Evolutionary conservation across 2,329 filamentous ascomycete genomes (phyloP).

Genomic region (Myriangium duriaei): DNA sequence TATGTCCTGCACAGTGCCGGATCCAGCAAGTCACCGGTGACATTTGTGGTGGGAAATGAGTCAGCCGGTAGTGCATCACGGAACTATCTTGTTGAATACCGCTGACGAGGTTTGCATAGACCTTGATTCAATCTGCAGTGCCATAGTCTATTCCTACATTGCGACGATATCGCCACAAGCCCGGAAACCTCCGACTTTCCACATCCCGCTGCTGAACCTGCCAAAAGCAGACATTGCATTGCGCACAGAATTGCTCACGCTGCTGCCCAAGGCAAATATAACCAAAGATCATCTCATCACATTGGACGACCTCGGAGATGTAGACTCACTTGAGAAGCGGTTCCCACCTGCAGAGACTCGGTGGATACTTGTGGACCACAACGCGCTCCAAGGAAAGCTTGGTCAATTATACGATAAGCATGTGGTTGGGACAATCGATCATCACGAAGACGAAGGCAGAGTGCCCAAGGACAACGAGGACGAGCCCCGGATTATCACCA

Average conservation of each 20-base stretch:
- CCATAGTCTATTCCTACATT: slow-evolving; percentile 63
- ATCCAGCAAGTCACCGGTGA: slow-evolving; percentile 28
- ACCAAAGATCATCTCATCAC: slow-evolving; percentile 52
- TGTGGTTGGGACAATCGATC: slow-evolving; percentile 59
- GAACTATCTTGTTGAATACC: slow-evolving; percentile 1
- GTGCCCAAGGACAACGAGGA: slow-evolving; percentile 36
- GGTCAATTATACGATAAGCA: slow-evolving; percentile 38
- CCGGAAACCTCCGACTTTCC: slow-evolving; percentile 32
- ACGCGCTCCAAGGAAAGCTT: slow-evolving; percentile 53
- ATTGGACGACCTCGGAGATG: slow-evolving; percentile 42
- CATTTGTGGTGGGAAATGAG: slow-evolving; percentile 42
- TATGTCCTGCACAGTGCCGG: slow-evolving; percentile 29
- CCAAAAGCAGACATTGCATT: slow-evolving; percentile 53
- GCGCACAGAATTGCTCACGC: slow-evolving; percentile 58
- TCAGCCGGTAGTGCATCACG: slow-evolving; percentile 31
- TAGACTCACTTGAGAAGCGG: slow-evolving; percentile 35
- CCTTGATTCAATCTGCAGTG: slow-evolving; percentile 67
- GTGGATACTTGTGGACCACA: slow-evolving; percentile 74
- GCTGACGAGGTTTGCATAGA: slow-evolving; percentile 45
- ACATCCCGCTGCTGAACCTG: slow-evolving; percentile 64
- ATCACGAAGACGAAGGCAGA: slow-evolving; percentile 59
- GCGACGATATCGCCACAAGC: slow-evolving; percentile 44
- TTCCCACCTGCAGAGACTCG: slow-evolving; percentile 44
- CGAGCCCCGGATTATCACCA: slow-evolving; percentile 49
- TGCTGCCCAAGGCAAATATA: slow-evolving; percentile 50